Base-by-base conservation (phyloP, 345 rosid genomes). In the Moricandia moricandioides region DNA sequence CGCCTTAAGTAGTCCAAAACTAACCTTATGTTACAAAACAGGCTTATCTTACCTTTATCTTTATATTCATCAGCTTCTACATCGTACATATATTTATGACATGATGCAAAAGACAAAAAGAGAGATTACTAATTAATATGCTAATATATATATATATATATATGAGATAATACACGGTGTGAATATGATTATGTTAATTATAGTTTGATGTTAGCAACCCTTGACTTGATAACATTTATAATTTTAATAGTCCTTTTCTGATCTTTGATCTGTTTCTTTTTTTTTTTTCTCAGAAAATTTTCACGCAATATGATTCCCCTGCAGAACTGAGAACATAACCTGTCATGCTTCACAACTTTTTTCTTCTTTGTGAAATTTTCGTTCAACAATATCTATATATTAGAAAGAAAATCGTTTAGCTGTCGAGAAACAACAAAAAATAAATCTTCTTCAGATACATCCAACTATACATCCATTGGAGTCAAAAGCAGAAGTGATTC, bases 171-270 rank as follows among this genome's bases (percentile, higher is more conserved):
- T 24, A 18, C 8, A 30, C 14, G 21, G 52, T 67, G 78, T 67
- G 69, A 61, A 68, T 69, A 61, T 69, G 63, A 75, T 68, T 17
- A 69, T 16, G 18, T 61, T 37, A 26, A 52, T 49, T 62, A 40
- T 21, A 21, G 24, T 21, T 74, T 33, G 67, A 58, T 66, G 66
- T 17, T 59, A 43, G 60, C 26, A 57, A 56, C 9, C 67, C 79
- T 59, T 68, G 79, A 75, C 56, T 68, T 61, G 62, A 21, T 63
- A 67, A 75, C 69, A 75, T 75, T 49, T 68, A 34, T 24, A 75
- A 61, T 30, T 67, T 40, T 51, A 16, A 61, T 54, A 75, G 61
- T 26, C 73, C 67, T 59, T 65, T 27, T 52, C 66, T 40, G 65
- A 66, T 66, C 78, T 74, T 75, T 67, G 60, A 75, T 68, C 17